phyloP scores from a whole-genome alignment of 1,284 basidiomycete genomes.

The Tilletia horrida region DNA sequence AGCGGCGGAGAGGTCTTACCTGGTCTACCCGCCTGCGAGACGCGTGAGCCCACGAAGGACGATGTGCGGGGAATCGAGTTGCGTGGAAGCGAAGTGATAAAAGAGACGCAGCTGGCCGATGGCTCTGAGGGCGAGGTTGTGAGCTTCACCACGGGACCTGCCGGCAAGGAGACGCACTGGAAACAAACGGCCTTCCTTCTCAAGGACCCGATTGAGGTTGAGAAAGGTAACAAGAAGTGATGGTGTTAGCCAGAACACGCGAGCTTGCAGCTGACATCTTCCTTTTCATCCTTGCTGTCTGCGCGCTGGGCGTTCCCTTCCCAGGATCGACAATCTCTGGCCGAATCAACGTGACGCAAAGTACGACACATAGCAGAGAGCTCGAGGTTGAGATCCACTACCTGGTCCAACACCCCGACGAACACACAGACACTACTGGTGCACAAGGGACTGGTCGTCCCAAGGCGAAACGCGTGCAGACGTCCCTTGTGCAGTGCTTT shows the following conservation, averaged over 20 bases:
- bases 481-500: constrained; percentile 3
- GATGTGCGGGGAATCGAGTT: constrained; percentile 55
- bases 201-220: constrained; percentile 70
- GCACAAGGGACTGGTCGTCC: background rate
- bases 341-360: constrained; percentile 77
- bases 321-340: constrained; percentile 75
- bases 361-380: constrained; percentile 75
- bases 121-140: constrained; percentile 60
- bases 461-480: constrained; percentile 10
- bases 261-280: constrained; percentile 9
- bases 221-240: constrained; percentile 67
- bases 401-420: constrained; percentile 57
- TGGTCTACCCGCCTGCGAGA: constrained; percentile 32
- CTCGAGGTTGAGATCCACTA: constrained; percentile 90
- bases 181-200: constrained; percentile 91
- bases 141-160: constrained; percentile 87
- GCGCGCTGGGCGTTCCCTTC: background rate
- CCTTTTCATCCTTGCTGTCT: constrained; percentile 2
- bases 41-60: background rate
- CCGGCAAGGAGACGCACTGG: constrained; percentile 90
- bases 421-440: background rate
- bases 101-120: constrained; percentile 34
- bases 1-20: constrained; percentile 24
- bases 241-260: too few species aligned
- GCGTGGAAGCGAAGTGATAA: constrained; percentile 66